A percentile compares a stretch with the other conserved stretches of the same genome.
phyloP scores from a whole-genome alignment of 371 early-diverging fungal species.

The Syncephalastrum racemosum region DNA sequence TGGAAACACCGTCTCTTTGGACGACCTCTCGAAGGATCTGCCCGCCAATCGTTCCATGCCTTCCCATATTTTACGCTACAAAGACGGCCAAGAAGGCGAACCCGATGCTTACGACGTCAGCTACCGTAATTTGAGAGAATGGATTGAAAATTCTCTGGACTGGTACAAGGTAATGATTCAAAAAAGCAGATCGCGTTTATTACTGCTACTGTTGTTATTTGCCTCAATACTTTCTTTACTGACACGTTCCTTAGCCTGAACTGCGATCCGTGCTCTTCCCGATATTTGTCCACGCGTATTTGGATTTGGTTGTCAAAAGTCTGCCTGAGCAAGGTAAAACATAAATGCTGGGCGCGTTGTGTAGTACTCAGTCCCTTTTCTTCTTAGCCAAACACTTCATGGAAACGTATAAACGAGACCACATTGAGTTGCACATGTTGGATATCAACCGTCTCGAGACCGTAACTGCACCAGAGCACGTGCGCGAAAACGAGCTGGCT shows the following conservation, averaged over 20 bases:
- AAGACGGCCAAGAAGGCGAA: conserved; percentile 73
- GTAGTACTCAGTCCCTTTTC: not conserved
- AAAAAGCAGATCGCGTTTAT: not conserved
- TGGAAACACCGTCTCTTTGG: conserved; percentile 28
- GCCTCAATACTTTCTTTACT: not conserved
- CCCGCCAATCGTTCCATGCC: conserved; percentile 50
- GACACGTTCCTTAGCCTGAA: conserved; percentile 64
- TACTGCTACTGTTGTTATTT: not conserved
- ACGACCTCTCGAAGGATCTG: conserved; percentile 28
- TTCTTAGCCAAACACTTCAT: conserved; percentile 63
- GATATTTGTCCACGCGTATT: conserved; percentile 91
- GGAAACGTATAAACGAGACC: conserved; percentile 73
- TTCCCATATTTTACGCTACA: conserved; percentile 64
- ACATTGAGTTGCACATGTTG: conserved; percentile 67
- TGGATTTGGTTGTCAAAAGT: conserved; percentile 80
- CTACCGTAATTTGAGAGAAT: conserved; percentile 81
- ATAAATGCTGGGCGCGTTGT: not conserved
- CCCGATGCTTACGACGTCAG: conserved; percentile 75
- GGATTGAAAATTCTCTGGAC: conserved; percentile 97
- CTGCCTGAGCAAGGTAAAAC: conserved; percentile 66
- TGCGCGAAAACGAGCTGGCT: conserved; percentile 81
- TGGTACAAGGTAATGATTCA: conserved; percentile 69
- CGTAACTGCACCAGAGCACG: conserved; percentile 74
- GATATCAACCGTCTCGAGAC: conserved; percentile 67
- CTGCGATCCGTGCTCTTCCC: conserved; percentile 89